phyloP scores from a whole-genome alignment of 371 early-diverging fungal genomes.

The Mortierella sp. region DNA sequence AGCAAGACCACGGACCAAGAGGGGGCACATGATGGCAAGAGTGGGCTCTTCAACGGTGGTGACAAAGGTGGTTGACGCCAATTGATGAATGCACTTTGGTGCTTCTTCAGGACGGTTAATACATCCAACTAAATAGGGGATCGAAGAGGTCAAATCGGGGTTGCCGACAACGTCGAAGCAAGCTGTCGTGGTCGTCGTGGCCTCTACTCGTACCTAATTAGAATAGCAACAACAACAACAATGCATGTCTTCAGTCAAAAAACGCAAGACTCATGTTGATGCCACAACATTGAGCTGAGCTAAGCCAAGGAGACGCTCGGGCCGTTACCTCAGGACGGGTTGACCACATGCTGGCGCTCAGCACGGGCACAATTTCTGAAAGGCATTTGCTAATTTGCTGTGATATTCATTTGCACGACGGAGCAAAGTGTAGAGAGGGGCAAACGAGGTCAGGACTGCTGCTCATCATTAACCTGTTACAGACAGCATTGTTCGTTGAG shows the following conservation, averaged over 20 bases:
- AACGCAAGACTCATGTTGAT: background rate
- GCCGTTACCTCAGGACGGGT: constrained; percentile 59
- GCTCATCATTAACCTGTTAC: too few species aligned
- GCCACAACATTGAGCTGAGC: background rate
- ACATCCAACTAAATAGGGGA: constrained; percentile 71
- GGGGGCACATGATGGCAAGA: constrained; percentile 85
- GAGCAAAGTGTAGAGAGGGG: background rate
- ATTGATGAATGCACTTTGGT: constrained; percentile 71
- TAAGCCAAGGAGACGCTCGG: too few species aligned
- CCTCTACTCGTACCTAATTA: constrained; percentile 36
- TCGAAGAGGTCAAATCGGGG: constrained; percentile 74
- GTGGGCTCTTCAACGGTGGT: constrained; percentile 83
- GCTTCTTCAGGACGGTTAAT: constrained; percentile 77
- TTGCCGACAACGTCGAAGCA: constrained; percentile 65
- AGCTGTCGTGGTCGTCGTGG: constrained; percentile 44
- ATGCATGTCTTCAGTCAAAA: background rate
- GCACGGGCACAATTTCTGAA: constrained; percentile 77
- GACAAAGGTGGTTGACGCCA: constrained; percentile 83
- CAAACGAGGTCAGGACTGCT: background rate
- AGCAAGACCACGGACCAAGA: constrained; percentile 80
- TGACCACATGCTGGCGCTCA: constrained; percentile 83
- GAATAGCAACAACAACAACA: too few species aligned
- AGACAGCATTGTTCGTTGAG: constrained; percentile 5
- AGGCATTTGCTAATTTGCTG: constrained; percentile 59
- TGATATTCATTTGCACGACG: background rate